Base-by-base conservation (phyloP, 768 basidiomycete species). In the Tulasnella calospora region DNA sequence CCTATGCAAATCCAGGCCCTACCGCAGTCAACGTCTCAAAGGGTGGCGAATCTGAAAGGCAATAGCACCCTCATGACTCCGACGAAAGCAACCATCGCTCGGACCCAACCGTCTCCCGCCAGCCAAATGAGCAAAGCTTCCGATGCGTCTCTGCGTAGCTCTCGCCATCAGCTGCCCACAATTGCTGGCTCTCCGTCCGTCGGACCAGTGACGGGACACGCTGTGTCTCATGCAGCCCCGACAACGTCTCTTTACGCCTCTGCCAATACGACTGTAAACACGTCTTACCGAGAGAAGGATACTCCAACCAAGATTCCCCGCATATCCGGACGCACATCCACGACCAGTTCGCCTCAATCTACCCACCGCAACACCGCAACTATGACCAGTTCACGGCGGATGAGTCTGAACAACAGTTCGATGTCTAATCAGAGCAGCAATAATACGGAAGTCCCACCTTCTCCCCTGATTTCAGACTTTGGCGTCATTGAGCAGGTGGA, bases 121-220 rank as follows among this genome's bases (percentile, higher is more conserved):
- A 94, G 92, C 82, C 94, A 94, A 1, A 89, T 94, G 90, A 92
- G 93, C 83, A 94, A 94, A 83, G 92, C 92, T 78, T 94, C 94
- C 17, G 94, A 95, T 83, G 86, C 90, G 8, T 94, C 94, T 40
- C 88, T 94, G 74, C 91, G 94, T 30, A 89, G 85, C 74, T 82
- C 82, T 74, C 90, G 93, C 79, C 89, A 90, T 82, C 90, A 91
- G 81, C 86, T 97, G 13, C 95, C 95, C 12, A 96, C 96, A 15
- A 97, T 97, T 77, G 94, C 95, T 40, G 96, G 96, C 41, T 96
- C 95, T 3, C 96, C 96, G 5, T 96, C 95, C 17, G 92, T 95
- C 71, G 92, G 91, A 71, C 89, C 89, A 40, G 87, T 86, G 19
- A 69, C 88, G 87, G 61, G 85, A 12, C 89, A 89, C 13, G 87